Evolutionary conservation across 1,284 basidiomycete genomes (phyloP), one percentile per base, ranked within the genome.

Genomic region (Fomitopsis palustris): DNA sequence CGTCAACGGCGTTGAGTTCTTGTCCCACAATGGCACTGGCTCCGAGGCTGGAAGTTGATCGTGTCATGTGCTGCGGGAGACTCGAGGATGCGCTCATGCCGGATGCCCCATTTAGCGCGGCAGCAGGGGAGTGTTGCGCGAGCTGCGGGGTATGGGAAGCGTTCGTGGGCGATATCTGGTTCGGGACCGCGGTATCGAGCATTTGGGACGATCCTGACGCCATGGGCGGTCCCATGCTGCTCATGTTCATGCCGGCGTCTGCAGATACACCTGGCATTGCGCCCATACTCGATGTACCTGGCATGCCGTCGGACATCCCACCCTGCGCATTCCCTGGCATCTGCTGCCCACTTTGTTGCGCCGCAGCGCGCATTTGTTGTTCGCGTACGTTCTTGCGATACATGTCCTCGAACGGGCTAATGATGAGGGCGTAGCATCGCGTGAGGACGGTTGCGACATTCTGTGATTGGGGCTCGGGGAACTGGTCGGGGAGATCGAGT

Each of bases 361-460:
- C 14, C 2, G 12, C 56, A 81, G 84, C 68, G 80, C 49, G 31
- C 59, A 49, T 75, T 56, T 86, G 84, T 61, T 85, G 80, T 41
- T 83, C 80, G 57, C 80, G 77, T 39, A 87, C 57, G 64, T 83
- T 87, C 65, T 79, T 84, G 68, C 80, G 80, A 70, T 86, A 88
- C 35, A 76, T 70, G 35, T 88, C 85, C 69, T 92, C 90, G 65
- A 92, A 88, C 4, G 87, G 85, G 38, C 76, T 75, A 23, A 92
- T 75, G 60, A 92, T 77, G 21, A 71, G 74, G 69, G 75, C 78
- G 70, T 90, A 92, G 67, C 84, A 80, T 49, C 83, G 77, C 27
- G 78, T 78, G 54, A 92, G 73, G 59, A 81, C 64, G 23, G 68
- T 65, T 23, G 81, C 78, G 12, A 83, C 81, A 42, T 79, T 79